Conservation (phyloP, 1,139 yeast species). For the Geotrichum siamense region DNA sequence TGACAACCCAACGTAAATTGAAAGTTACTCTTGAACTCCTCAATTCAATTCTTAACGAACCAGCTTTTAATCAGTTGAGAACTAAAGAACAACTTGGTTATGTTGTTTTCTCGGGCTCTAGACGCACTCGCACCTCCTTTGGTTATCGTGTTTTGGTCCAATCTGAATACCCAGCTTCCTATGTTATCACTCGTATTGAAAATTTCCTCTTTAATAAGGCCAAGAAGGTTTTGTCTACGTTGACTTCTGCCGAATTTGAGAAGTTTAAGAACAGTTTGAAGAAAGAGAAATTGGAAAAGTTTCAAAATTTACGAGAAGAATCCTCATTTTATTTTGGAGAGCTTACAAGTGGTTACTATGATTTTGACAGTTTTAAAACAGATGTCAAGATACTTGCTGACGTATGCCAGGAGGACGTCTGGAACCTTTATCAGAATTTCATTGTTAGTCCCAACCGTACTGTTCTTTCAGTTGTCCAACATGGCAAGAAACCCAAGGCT, state of each 20-base stretch:
- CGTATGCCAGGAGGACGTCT: constrained; percentile 52
- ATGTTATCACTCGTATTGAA: constrained; percentile 70
- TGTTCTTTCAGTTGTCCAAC: constrained; percentile 52
- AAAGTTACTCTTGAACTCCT: constrained; percentile 56
- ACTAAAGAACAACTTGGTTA: constrained; percentile 90
- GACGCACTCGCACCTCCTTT: constrained; percentile 62
- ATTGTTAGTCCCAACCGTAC: constrained; percentile 38
- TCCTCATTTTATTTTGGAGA: constrained; percentile 55
- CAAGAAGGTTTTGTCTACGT: constrained; percentile 32
- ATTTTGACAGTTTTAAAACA: constrained; percentile 50
- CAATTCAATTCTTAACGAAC: constrained; percentile 70
- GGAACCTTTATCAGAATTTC: constrained; percentile 46
- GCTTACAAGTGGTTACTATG: constrained; percentile 69
- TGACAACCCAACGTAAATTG: constrained; percentile 32
- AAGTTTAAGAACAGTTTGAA: constrained; percentile 65
- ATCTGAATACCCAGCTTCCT: constrained; percentile 70
- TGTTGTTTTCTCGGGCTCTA: constrained; percentile 75
- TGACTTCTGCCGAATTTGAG: constrained; percentile 57
- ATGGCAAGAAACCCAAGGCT: constrained; percentile 43
- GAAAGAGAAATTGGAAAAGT: constrained; percentile 57
- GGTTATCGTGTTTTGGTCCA: constrained; percentile 80
- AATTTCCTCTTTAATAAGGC: constrained; percentile 47
- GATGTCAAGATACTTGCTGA: constrained; percentile 51
- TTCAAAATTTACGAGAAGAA: constrained; percentile 75
- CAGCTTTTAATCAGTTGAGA: constrained; percentile 80